These are phyloP conservation scores for Castanopsis chinensis DNA, from an alignment of 306 rosid species.

Conservation along the genomic window DNA sequence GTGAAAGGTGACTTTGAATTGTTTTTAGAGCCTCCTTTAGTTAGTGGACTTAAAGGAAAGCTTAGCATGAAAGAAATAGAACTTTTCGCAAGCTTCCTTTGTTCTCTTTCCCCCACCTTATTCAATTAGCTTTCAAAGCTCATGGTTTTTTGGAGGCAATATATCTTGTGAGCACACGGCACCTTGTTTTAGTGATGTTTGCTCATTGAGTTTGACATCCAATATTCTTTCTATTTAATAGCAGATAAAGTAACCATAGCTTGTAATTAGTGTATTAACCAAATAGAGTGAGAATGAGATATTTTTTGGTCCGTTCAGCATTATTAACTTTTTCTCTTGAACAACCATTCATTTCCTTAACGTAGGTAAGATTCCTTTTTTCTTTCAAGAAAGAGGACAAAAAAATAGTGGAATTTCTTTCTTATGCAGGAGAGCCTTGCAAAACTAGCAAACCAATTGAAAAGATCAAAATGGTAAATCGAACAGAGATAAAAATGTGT, in stretches of 20 bases:
- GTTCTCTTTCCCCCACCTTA: not conserved
- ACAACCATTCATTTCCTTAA: too few relatives aligned
- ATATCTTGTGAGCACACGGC: not conserved
- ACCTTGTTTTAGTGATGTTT: not conserved
- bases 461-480: not conserved
- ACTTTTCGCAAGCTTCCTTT: constrained; percentile 17
- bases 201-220: not conserved
- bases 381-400: too few relatives aligned
- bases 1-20: not conserved
- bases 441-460: not conserved
- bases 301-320: too few relatives aligned
- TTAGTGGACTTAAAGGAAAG: constrained; percentile 17
- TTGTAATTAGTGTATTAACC: too few relatives aligned
- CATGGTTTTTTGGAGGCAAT: constrained; percentile 2
- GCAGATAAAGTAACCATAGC: too few relatives aligned
- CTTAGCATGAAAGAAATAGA: constrained; percentile 27
- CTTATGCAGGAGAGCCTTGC: not conserved
- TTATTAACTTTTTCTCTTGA: too few relatives aligned
- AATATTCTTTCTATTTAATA: not conserved
- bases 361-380: too few relatives aligned
- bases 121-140: not conserved
- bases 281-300: too few relatives aligned
- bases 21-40: not conserved
- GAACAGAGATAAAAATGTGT: not conserved
- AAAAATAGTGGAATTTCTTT: too few relatives aligned